Percentiles rank a stretch among this genome's conserved stretches.
phyloP scores from a whole-genome alignment of 1,284 basidiomycete species.

The Farysia itapuensis region DNA sequence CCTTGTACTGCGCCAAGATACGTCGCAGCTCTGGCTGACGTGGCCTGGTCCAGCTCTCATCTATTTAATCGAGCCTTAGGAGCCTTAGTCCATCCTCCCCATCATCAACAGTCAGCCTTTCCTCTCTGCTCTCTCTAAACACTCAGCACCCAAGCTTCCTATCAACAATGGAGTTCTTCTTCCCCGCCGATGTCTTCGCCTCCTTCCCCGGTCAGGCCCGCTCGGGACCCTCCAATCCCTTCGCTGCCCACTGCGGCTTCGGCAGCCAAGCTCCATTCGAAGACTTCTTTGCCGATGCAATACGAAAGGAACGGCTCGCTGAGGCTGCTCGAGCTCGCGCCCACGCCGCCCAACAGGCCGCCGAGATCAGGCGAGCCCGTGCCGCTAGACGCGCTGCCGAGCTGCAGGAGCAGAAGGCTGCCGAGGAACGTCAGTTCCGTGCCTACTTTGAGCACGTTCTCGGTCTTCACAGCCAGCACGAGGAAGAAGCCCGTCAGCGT shows the following conservation, averaged over 20 bases:
- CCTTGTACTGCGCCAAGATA: too few species aligned
- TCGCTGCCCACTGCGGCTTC: slow-evolving; percentile 19
- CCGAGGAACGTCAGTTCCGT: slow-evolving; percentile 23
- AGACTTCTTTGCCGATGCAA: slow-evolving; percentile 20
- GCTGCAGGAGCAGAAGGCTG: slow-evolving; percentile 13
- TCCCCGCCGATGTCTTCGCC: slow-evolving; percentile 38
- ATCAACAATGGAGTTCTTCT: slow-evolving; percentile 36
- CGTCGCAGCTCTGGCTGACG: too few species aligned
- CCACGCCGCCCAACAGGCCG: slow-evolving; percentile 1
- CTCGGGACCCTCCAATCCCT: neutral
- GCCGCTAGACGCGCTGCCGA: slow-evolving; percentile 7
- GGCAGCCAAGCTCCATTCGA: slow-evolving; percentile 31
- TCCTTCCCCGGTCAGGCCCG: slow-evolving; percentile 21
- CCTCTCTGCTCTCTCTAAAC: too few species aligned
- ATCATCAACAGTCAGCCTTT: too few species aligned
- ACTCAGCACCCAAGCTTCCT: too few species aligned
- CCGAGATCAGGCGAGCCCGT: slow-evolving; percentile 2
- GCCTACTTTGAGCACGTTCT: slow-evolving; percentile 35
- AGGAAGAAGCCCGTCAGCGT: slow-evolving; percentile 3
- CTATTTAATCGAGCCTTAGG: too few species aligned
- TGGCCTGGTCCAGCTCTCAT: too few species aligned
- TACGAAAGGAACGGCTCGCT: slow-evolving; percentile 25
- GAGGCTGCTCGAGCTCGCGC: slow-evolving; percentile 19
- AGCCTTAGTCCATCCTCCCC: too few species aligned
- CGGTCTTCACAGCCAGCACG: slow-evolving; percentile 10